Evolutionary conservation across 2,329 filamentous ascomycete species (phyloP).

Genomic region (Tolypocladium inflatum): DNA sequence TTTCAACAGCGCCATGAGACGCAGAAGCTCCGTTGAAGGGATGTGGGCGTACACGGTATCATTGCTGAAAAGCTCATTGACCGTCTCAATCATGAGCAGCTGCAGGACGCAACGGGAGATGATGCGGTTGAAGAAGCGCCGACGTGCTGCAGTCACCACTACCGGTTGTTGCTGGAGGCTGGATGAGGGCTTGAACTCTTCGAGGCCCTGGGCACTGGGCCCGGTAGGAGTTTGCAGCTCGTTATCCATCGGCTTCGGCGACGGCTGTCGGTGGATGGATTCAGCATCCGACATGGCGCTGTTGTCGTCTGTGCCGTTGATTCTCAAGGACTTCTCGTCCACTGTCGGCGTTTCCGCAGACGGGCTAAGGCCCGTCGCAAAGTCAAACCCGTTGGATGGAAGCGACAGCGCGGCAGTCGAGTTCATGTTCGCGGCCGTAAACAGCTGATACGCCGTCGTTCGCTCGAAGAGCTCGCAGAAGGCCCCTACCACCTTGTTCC

Average conservation of each 20-base stretch:
- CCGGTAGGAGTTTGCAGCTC: conserved; percentile 21
- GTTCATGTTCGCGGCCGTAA: conserved; percentile 64
- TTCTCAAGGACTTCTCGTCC: conserved; percentile 50
- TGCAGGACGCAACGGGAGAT: conserved; percentile 98
- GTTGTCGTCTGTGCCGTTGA: conserved; percentile 43
- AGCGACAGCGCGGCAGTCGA: conserved; percentile 42
- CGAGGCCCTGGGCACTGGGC: conserved; percentile 41
- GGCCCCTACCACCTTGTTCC: conserved; percentile 87
- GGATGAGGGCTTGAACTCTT: conserved; percentile 77
- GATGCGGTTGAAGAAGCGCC: conserved; percentile 97
- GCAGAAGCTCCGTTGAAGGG: conserved; percentile 77
- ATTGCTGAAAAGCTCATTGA: conserved; percentile 97
- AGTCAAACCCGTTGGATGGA: conserved; percentile 41
- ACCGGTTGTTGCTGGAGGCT: conserved; percentile 79
- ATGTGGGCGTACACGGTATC: conserved; percentile 91
- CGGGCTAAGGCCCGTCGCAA: conserved; percentile 35
- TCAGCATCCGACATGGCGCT: conserved; percentile 19
- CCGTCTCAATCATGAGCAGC: conserved; percentile 97
- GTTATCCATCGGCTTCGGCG: conserved; percentile 22
- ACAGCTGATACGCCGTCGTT: conserved; percentile 90
- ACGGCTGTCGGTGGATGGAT: conserved; percentile 17
- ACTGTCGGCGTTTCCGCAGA: conserved; percentile 25
- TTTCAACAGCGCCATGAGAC: conserved; percentile 89
- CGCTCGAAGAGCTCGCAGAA: conserved; percentile 94
- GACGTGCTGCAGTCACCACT: conserved; percentile 83